These are phyloP conservation scores for Apiospora sp. DNA, from an alignment of 2,329 filamentous ascomycete genomes.

Conservation along the genomic window DNA sequence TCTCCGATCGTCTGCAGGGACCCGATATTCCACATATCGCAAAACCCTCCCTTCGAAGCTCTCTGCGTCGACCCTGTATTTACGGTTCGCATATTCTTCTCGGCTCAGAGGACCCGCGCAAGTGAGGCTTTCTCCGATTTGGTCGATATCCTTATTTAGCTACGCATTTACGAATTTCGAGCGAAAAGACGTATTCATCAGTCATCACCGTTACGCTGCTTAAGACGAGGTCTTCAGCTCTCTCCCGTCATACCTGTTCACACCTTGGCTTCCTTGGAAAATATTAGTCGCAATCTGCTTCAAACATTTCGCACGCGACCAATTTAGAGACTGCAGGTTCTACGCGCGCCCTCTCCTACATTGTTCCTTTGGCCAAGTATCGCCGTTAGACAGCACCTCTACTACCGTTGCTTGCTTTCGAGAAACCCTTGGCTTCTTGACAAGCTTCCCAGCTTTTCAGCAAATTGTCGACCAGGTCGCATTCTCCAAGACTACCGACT, in stretches of 20 bases:
- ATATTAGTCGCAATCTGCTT: neutral
- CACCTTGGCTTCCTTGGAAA: conserved; percentile 6
- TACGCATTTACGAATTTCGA: conserved; percentile 22
- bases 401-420: conserved; percentile 3
- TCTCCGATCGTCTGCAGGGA: conserved; percentile 1
- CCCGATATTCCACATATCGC: conserved; percentile 20
- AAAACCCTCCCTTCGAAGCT: conserved; percentile 16
- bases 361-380: conserved; percentile 8
- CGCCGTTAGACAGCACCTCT: neutral
- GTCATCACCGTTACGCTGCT: conserved; percentile 7
- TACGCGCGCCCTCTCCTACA: conserved; percentile 11
- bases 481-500: conserved; percentile 27
- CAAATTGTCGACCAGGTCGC: conserved; percentile 32
- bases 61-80: neutral
- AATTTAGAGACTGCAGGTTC: neutral
- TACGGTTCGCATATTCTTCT: conserved; percentile 11
- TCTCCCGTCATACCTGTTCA: conserved; percentile 14
- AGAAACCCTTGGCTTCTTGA: neutral
- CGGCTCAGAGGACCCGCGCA: neutral
- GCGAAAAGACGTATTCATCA: conserved; percentile 20
- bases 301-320: conserved; percentile 3
- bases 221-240: conserved; percentile 14
- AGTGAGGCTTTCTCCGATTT: conserved; percentile 20
- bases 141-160: conserved; percentile 10
- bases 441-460: conserved; percentile 28